phyloP scores from a whole-genome alignment of 2,329 filamentous ascomycete species.

The Exserohilum turcica region DNA sequence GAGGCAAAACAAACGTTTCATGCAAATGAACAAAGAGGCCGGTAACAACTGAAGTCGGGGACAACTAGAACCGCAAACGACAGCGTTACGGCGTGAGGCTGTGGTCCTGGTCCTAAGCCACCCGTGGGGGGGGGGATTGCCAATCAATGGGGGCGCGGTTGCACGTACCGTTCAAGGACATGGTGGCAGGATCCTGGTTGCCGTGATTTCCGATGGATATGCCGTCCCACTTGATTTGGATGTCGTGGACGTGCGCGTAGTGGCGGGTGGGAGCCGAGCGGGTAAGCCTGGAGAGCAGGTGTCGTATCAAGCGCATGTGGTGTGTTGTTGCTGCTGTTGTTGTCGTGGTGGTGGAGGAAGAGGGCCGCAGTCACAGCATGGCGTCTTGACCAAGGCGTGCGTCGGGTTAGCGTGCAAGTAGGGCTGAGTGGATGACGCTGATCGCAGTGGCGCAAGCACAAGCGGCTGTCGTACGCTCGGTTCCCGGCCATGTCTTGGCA shows the following conservation, averaged over 20 bases:
- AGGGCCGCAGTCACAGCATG: too few relatives aligned
- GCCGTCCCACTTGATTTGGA: slow-evolving; percentile 16
- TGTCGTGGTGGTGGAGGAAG: too few relatives aligned
- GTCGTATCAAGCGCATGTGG: slow-evolving; percentile 11
- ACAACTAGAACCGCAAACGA: not conserved
- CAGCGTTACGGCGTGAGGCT: not conserved
- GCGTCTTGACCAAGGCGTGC: slow-evolving; percentile 8
- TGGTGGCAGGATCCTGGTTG: slow-evolving; percentile 10
- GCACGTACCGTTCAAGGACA: slow-evolving; percentile 17
- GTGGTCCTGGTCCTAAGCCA: not conserved
- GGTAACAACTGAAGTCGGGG: not conserved
- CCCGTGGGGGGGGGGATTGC: not conserved
- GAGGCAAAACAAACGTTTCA: slow-evolving; percentile 8
- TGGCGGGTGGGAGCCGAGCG: slow-evolving; percentile 15
- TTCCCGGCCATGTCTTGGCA: not conserved
- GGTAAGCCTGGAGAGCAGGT: not conserved
- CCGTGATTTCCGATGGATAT: not conserved
- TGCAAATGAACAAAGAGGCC: slow-evolving; percentile 5
- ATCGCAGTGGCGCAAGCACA: slow-evolving; percentile 7
- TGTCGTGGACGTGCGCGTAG: slow-evolving; percentile 42
- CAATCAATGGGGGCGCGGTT: not conserved
- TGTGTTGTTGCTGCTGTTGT: too few relatives aligned
- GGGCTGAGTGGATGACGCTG: slow-evolving; percentile 21
- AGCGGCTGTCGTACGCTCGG: slow-evolving; percentile 11
- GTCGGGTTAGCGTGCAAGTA: slow-evolving; percentile 15